Conservation (phyloP, 164 flowering plant genomes). For the Aristolochia fimbriata region DNA sequence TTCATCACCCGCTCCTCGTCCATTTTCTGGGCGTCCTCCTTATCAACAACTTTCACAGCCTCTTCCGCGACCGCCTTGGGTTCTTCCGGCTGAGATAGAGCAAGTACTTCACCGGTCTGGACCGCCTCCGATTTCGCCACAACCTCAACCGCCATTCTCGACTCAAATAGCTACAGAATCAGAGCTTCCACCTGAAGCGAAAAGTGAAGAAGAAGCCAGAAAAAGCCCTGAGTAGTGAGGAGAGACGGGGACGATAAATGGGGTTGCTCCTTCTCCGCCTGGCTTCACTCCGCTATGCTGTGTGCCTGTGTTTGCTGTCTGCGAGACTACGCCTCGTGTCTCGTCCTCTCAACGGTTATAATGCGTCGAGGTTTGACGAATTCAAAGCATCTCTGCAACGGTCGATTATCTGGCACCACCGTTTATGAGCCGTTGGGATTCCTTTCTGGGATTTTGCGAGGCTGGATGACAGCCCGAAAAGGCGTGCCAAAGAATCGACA, state of each 20-base stretch:
- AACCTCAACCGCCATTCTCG: slow-evolving; percentile 4
- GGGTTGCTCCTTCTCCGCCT: neutral
- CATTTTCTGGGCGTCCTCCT: slow-evolving; percentile 4
- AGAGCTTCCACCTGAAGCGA: neutral
- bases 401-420: slow-evolving; percentile 38
- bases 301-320: neutral
- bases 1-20: slow-evolving; percentile 3
- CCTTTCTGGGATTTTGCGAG: slow-evolving; percentile 11
- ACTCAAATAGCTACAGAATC: neutral
- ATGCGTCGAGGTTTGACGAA: slow-evolving; percentile 8
- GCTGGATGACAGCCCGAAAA: slow-evolving; percentile 27
- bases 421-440: slow-evolving; percentile 29
- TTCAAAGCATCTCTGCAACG: slow-evolving; percentile 25
- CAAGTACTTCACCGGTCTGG: slow-evolving; percentile 9
- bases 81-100: neutral
- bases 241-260: too few relatives aligned
- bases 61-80: neutral
- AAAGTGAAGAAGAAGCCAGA: neutral
- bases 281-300: too few relatives aligned
- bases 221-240: too few relatives aligned
- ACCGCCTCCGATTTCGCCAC: slow-evolving; percentile 9
- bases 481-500: slow-evolving; percentile 2
- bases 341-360: slow-evolving; percentile 23
- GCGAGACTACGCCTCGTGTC: neutral
- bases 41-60: neutral